Evolutionary conservation across 2,329 filamentous ascomycete genomes (phyloP), one percentile per base, ranked within the genome.

Genomic region (Diplodia sapinea): DNA sequence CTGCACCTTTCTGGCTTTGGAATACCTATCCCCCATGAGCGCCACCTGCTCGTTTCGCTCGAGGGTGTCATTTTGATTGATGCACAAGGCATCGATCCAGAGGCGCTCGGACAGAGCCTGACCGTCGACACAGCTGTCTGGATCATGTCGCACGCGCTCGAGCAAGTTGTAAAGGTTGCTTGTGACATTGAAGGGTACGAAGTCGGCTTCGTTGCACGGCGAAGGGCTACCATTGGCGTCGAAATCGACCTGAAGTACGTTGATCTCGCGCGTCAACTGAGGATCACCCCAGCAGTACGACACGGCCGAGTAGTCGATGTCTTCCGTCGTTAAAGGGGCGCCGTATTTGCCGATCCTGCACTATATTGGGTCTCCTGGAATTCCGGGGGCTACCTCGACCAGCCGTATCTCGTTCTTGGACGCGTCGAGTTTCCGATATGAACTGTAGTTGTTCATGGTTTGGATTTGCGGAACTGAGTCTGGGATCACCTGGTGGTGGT

Each of bases 61-160:
- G 29, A 68, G 50, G 2, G 66, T 2, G 20, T 71, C 67, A 7
- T 50, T 40, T 31, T 72, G 71, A n/a, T 72, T 68, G 40, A 72
- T 71, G n/a, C 68, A 71, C 1, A 71, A 9, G 12, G 69, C 69
- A 15, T 72, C 71, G 43, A 70, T 38, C 70, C 71, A 72, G 8
- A 51, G n/a, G 23, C 15, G 40, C 20, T 43, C 12, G 12, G 13
- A 17, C 3, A 15, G 6, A 6, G 26, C 26, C 26, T 26, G 26
- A 2, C 26, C 26, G 26, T n/a, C 17, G 33, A 6, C 11, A 13
- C 36, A 47, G 0, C 15, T 9, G 11, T 47, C 15, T 5, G 36
- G 38, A 20, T 47, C 15, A 26, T 33, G 31, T 0, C 56, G 38
- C 20, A 59, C 20, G n/a, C 56, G 23, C 7, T 26, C 13, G 4